Evolutionary conservation across 1,284 basidiomycete genomes (phyloP), one percentile per base, ranked within the genome.

Genomic region (Moesziomyces globuligerus): DNA sequence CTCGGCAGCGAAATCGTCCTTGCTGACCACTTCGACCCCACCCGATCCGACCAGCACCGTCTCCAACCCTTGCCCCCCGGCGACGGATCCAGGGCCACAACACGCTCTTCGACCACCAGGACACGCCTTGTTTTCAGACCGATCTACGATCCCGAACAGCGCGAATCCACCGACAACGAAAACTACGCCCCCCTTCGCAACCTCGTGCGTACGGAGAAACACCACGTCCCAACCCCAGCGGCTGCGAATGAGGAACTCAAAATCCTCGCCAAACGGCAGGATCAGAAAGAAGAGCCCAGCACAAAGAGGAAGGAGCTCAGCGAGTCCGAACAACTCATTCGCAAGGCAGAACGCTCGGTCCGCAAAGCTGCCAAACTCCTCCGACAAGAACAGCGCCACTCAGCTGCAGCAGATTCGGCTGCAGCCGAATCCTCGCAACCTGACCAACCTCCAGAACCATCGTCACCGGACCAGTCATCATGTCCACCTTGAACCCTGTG

Each of bases 1-100:
- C 46, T 67, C 10, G 70, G 70, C 1, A 46, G 45, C 21, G 70
- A 72, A 20, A 72, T 72, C 23, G 36, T 72, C 10, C 47, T 72
- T 4, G 5, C 17, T 7, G 64, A 72, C 36, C 26, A 62, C 0
- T 53, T 53, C 7, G 69, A 72, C 25, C 52, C 55, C 3, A 67
- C 62, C 4, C 37, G 59, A 2, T 45, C 45, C 1, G 29, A 36
- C 1, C 69, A 64, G 40, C 69, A 72, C 18, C 41, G 48, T 0
- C 38, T 72, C 1, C 39, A 41, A 11, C 69, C 64, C 1, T 17
- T 72, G 4, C 44, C 52, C 1, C 53, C 61, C 5, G 34, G 46
- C 0, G 44, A 24, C 10, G 8, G 21, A 0, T 47, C 51, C 1
- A 20, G 49, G 8, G 40, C 53, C 7, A 46, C 48, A 4, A 40